Conservation (phyloP, 768 basidiomycete genomes). For the Termitomyces sp. region DNA sequence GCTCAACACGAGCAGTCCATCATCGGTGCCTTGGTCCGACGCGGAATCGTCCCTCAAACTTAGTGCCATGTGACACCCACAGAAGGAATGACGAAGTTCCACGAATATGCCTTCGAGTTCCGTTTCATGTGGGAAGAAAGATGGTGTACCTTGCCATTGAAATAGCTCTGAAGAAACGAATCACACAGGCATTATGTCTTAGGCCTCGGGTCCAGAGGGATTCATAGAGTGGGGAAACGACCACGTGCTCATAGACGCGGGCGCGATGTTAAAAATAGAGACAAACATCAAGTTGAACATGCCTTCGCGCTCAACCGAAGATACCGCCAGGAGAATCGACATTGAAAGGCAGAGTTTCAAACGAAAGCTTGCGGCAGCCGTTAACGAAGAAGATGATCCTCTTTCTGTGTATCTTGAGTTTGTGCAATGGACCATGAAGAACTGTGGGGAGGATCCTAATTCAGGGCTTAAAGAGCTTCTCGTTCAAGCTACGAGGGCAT, state of each 20-base stretch:
- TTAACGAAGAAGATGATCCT: constrained; percentile 79
- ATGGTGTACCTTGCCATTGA: neutral
- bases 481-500: constrained; percentile 76
- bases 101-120: neutral
- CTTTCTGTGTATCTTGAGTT: constrained; percentile 82
- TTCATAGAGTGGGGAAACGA: neutral
- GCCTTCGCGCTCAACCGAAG: constrained; percentile 12
- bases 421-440: constrained; percentile 84
- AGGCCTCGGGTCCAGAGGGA: too few relatives aligned
- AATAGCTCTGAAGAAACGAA: neutral
- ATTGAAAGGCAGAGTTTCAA: constrained; percentile 30
- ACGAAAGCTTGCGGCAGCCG: constrained; percentile 41
- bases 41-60: neutral
- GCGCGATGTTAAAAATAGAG: constrained; percentile 13
- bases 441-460: constrained; percentile 60
- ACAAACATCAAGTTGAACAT: constrained; percentile 12
- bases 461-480: constrained; percentile 79
- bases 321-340: constrained; percentile 18
- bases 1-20: neutral
- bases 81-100: neutral
- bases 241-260: constrained; percentile 16
- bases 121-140: neutral
- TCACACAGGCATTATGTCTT: neutral
- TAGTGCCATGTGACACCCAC: neutral
- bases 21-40: neutral